Evolutionary conservation across 2,329 filamentous ascomycete genomes (phyloP), one percentile per base, ranked within the genome.

Genomic region (Aspergillus piperis): DNA sequence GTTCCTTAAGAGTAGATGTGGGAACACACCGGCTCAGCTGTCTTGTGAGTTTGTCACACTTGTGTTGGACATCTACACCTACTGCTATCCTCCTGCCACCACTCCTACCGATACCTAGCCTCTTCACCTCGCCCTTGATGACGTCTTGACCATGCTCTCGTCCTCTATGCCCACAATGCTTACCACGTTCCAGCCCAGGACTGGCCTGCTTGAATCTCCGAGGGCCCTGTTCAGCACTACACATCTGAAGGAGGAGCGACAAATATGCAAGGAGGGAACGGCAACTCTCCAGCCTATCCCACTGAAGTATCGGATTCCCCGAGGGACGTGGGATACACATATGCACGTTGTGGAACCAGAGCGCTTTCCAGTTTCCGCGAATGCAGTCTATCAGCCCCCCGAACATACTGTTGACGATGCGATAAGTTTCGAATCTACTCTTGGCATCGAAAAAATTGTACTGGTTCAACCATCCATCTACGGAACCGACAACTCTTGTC

Each of bases 401-500:
- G 65, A 78, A 11, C 81, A 85, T 66, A 82, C 78, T 2, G 72
- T 87, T 6, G 66, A 76, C 7, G 78, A 86, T 32, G 84, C 84
- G 19, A 72, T 81, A 32, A 61, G 69, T 2, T 87, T 87, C 65
- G 82, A 86, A 61, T 68, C 74, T 0, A 72, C 76, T 1, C 71
- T 88, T 13, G 82, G 81, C 2, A 80, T 88, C 41, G 64, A 76
- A 44, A 85, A 86, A 60, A 77, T 86, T 54, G 84, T 88, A 23
- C 75, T 88, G 10, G 82, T 86, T 2, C 86, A 88, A 64, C 84
- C 85, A 1, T 87, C 84, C 15, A 84, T 86, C 54, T 88, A 88
- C 69, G 85, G 83, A 23, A 75, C 78, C 55, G 85, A 88, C 71
- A 88, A 89, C 66, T 76, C 80, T 0, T 87, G 84, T 66, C 73